phyloP scores from a whole-genome alignment of 108 stramenopile genomes.

The Skeletonema costatum region DNA sequence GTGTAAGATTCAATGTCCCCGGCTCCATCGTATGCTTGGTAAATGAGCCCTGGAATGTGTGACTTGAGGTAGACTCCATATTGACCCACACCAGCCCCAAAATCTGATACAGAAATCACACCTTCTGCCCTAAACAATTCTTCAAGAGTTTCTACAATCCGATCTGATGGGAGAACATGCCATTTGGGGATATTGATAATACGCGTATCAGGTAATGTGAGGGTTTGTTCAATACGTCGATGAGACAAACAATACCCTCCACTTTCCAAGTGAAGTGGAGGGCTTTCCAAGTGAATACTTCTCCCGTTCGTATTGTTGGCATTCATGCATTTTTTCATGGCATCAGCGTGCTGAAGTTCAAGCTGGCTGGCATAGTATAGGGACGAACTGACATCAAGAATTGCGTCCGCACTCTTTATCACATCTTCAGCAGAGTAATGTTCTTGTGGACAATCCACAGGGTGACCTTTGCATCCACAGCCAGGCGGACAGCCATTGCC shows the following conservation, averaged over 20 bases:
- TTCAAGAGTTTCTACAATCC: background rate
- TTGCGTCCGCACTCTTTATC: constrained; percentile 1
- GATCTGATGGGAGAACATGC: constrained; percentile 13
- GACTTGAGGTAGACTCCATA: constrained; percentile 6
- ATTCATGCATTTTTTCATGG: no score
- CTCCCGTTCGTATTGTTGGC: no score
- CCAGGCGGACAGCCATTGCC: background rate
- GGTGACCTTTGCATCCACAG: background rate
- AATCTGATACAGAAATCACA: constrained; percentile 20
- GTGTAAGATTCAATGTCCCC: constrained; percentile 25
- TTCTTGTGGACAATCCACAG: constrained; percentile 3
- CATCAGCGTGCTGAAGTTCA: no score
- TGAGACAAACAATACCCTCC: constrained; percentile 4
- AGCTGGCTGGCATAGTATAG: background rate
- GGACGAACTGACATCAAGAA: background rate
- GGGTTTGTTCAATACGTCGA: background rate
- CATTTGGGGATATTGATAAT: constrained; percentile 2
- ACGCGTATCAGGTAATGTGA: constrained; percentile 1
- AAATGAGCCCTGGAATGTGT: constrained; percentile 12
- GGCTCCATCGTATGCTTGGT: constrained; percentile 37
- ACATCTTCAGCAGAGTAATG: background rate
- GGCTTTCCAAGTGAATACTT: no score
- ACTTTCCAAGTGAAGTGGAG: no score
- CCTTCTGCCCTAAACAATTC: constrained; percentile 16
- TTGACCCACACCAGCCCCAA: constrained; percentile 41